These are phyloP conservation scores for Termitomyces sp. DNA, from an alignment of 768 basidiomycete genomes.

Conservation along the genomic window DNA sequence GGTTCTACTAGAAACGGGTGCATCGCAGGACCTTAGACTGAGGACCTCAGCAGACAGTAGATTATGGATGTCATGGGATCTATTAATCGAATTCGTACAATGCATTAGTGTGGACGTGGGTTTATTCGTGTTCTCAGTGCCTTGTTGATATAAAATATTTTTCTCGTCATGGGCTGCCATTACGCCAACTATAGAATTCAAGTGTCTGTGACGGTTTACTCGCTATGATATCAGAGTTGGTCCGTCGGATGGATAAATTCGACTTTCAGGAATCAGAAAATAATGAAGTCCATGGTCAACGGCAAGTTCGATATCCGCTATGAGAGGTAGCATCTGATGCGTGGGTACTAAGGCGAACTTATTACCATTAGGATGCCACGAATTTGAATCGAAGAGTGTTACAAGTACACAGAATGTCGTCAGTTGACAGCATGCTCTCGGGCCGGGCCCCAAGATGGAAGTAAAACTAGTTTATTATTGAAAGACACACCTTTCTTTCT, in stretches of 20 bases:
- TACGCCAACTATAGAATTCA: conserved; percentile 26
- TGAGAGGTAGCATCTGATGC: background rate
- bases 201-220: conserved; percentile 19
- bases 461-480: background rate
- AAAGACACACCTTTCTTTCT: background rate
- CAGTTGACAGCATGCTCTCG: background rate
- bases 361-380: background rate
- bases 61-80: no score
- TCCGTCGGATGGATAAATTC: background rate
- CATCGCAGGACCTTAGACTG: no score
- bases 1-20: conserved; percentile 39
- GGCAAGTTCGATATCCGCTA: background rate
- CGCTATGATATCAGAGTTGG: background rate
- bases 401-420: background rate
- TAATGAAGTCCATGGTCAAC: no score
- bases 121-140: background rate
- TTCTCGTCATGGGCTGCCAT: conserved; percentile 27
- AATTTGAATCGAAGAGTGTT: background rate
- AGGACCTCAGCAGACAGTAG: no score
- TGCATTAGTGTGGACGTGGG: background rate
- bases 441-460: background rate
- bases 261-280: conserved; percentile 35
- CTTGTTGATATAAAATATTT: conserved; percentile 38
- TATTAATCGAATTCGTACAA: no score
- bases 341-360: background rate